A percentile compares a stretch with the other conserved stretches of the same genome.
Conservation (phyloP, 495 filamentous ascomycete species). For the Darksidea phi region DNA sequence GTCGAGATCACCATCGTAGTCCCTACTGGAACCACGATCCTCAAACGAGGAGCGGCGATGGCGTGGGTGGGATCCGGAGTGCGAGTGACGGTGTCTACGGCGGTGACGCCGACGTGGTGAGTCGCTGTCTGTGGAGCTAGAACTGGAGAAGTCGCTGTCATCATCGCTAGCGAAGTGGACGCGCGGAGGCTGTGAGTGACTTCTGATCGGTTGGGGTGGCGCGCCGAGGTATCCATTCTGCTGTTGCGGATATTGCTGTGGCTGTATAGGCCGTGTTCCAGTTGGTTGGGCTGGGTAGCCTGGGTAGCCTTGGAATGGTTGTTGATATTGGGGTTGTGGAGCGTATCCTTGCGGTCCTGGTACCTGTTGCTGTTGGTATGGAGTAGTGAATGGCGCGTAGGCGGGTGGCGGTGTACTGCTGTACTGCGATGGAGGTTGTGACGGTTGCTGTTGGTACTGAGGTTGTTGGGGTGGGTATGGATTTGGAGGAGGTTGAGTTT, state of each 20-base stretch:
- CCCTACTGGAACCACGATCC: neutral
- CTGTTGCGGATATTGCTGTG: slow-evolving; percentile 2
- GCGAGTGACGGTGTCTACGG: slow-evolving; percentile 5
- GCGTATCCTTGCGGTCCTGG: slow-evolving; percentile 5
- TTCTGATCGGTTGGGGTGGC: slow-evolving; percentile 14
- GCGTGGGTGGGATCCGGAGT: slow-evolving; percentile 1
- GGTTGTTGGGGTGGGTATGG: slow-evolving; percentile 8
- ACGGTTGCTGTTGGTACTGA: slow-evolving; percentile 21
- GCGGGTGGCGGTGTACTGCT: slow-evolving; percentile 5
- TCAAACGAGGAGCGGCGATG: neutral
- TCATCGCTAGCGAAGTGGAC: slow-evolving; percentile 16
- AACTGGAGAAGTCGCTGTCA: neutral
- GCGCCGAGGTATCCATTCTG: slow-evolving; percentile 18
- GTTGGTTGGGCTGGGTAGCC: slow-evolving; percentile 12
- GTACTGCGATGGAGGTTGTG: neutral
- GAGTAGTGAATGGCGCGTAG: slow-evolving; percentile 6
- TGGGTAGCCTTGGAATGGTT: neutral
- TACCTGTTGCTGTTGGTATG: neutral
- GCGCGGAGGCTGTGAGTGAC: slow-evolving; percentile 23
- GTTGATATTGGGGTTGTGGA: slow-evolving; percentile 11
- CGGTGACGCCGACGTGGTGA: slow-evolving; percentile 2
- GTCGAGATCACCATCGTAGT: too few relatives aligned
- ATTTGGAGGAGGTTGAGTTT: slow-evolving; percentile 13
- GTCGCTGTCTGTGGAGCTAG: neutral
- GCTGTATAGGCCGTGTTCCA: neutral